phyloP scores from a whole-genome alignment of 306 rosid genomes.

The Dalbergia oliveri region DNA sequence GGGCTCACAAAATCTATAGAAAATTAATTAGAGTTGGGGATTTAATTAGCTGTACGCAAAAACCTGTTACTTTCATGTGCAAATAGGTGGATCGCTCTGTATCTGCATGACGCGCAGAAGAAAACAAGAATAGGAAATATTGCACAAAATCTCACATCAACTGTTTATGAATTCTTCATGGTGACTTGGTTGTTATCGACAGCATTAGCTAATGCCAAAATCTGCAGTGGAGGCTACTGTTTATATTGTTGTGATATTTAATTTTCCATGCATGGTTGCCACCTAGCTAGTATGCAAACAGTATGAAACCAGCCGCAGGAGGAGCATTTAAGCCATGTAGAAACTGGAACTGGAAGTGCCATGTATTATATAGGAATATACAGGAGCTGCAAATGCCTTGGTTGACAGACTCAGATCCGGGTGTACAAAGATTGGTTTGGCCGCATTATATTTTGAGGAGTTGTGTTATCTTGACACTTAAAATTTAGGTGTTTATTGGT shows the following conservation, averaged over 20 bases:
- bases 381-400: too few relatives aligned
- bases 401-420: too few relatives aligned
- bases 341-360: too few relatives aligned
- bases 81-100: not conserved
- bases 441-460: too few relatives aligned
- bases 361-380: too few relatives aligned
- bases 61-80: not conserved
- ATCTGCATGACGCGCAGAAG: not conserved
- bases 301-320: too few relatives aligned
- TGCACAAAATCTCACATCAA: not conserved
- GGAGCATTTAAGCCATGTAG: too few relatives aligned
- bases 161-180: not conserved
- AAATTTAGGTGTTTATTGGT: too few relatives aligned
- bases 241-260: not conserved
- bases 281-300: not conserved
- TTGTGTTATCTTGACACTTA: too few relatives aligned
- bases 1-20: not conserved
- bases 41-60: not conserved
- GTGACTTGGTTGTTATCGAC: not conserved
- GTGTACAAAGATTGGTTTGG: too few relatives aligned
- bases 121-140: too few relatives aligned
- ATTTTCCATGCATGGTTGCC: not conserved
- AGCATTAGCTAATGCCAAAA: not conserved
- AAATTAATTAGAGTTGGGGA: not conserved
- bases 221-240: not conserved